These are phyloP conservation scores for Macrocybe gigantea DNA, from an alignment of 768 basidiomycete genomes.

Conservation along the genomic window DNA sequence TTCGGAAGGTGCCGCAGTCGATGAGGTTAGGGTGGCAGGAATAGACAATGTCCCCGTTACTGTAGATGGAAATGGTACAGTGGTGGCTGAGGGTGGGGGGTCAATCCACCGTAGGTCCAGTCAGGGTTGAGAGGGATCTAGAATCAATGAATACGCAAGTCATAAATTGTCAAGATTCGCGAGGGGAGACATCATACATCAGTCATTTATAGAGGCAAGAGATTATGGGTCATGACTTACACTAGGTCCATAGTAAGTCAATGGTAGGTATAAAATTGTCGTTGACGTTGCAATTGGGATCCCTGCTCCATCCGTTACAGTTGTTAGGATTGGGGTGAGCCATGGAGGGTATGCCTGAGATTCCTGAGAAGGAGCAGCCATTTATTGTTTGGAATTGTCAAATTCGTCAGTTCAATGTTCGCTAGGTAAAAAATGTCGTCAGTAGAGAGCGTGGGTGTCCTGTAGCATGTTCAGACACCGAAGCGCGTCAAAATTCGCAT, in stretches of 20 bases:
- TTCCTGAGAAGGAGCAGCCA: conserved; percentile 60
- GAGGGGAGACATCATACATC: not conserved
- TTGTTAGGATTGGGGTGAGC: conserved; percentile 53
- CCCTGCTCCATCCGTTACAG: conserved; percentile 49
- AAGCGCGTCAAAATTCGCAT: too few relatives aligned
- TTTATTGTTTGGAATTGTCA: conserved; percentile 14
- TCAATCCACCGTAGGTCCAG: conserved; percentile 74
- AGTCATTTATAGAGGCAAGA: not conserved
- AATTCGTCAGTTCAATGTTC: too few relatives aligned
- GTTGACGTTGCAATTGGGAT: conserved; percentile 50
- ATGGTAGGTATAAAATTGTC: conserved; percentile 53
- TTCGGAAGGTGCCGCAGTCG: conserved; percentile 16
- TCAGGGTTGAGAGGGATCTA: conserved; percentile 72
- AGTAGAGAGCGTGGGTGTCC: too few relatives aligned
- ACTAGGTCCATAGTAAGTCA: conserved; percentile 81
- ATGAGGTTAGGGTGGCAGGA: conserved; percentile 13
- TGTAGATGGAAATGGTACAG: conserved; percentile 16
- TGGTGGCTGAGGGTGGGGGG: conserved; percentile 47
- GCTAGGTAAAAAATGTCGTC: too few relatives aligned
- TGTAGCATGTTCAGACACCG: too few relatives aligned
- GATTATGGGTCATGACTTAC: conserved; percentile 35
- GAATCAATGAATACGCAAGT: not conserved
- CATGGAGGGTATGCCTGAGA: conserved; percentile 70
- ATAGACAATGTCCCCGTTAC: conserved; percentile 10
- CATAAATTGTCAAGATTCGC: not conserved